Evolutionary conservation across 2,329 filamentous ascomycete genomes (phyloP), one percentile per base, ranked within the genome.

Genomic region (Xylariaceae sp.): DNA sequence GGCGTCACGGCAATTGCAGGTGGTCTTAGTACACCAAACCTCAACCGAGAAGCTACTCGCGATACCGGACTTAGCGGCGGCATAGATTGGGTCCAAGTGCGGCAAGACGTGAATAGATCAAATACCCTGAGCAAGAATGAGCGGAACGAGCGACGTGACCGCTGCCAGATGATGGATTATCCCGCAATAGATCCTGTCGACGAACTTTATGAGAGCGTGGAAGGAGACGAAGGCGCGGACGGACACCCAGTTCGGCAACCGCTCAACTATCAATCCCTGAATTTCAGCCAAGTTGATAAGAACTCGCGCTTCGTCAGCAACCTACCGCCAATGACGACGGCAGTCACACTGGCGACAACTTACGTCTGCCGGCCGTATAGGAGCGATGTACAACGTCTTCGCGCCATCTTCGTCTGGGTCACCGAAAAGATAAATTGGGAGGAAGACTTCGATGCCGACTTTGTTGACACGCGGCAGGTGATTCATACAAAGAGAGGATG

Each of bases 391-490:
- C 94, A 99, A 70, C 83, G 91, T 37, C 74, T 99, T 30, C 83
- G 95, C 29, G 92, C 94, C 12, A 97, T 99, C 59, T 99, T 97
- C 67, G 96, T 89, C 1, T 99, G 92, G 92, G 89, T 95, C 4
- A 83, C 89, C n/a, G 94, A 99, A 69, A 91, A 92, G 64, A 86
- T 99, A 54, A 83, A 82, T 34, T 99, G 94, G 94, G 94, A 99
- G 68, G 92, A 96, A 65, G 91, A 95, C 61, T 91, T 90, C 60
- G 90, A 95, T 62, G 88, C 86, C n/a, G 80, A 87, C 19, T 19
- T 19, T 6, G 73, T 94, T 50, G 91, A 99, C 68, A 87, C 91
- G 2, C 81, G 88, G 52, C 83, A 89, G 46, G 89, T 96, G 3
- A 85, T 99, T 34, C 86, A 94, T 62, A 86, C 84, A 19, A 91